Conservation (phyloP, 2,329 filamentous ascomycete genomes). For the Xylaria sp. region DNA sequence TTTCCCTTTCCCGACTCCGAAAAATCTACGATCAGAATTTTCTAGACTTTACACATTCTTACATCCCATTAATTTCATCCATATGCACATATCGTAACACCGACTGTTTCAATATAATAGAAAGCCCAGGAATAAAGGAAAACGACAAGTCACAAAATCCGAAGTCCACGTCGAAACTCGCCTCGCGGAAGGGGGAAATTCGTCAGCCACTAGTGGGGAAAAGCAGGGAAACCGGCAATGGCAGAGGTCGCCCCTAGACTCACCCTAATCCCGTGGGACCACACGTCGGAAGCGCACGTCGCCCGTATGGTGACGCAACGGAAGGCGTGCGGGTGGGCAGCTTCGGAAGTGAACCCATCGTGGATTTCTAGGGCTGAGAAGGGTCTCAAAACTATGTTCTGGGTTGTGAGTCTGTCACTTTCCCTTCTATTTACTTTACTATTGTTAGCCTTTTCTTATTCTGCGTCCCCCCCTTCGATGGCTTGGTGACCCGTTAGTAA, state of each 20-base stretch:
- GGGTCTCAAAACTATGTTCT: constrained; percentile 17
- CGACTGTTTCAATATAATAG: too few relatives aligned
- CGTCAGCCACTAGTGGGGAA: neutral
- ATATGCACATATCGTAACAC: neutral
- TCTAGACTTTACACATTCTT: neutral
- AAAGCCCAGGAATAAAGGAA: neutral
- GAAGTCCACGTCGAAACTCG: neutral
- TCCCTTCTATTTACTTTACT: neutral
- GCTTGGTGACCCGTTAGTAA: neutral
- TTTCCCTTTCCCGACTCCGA: neutral
- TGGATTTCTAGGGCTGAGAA: constrained; percentile 7
- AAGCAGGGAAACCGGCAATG: neutral
- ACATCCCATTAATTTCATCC: neutral
- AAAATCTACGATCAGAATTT: neutral
- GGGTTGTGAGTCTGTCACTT: constrained; percentile 15
- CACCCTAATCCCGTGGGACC: constrained; percentile 28
- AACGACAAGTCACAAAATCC: neutral
- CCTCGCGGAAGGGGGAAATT: neutral
- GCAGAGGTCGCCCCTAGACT: neutral
- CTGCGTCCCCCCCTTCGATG: neutral
- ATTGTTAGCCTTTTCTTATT: neutral
- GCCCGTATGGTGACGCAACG: constrained; percentile 15
- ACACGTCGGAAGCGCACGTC: constrained; percentile 21
- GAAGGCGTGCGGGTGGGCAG: constrained; percentile 17
- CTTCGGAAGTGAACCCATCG: constrained; percentile 3